A percentile compares a stretch with the other conserved stretches of the same genome.
phyloP scores from a whole-genome alignment of 2,329 filamentous ascomycete genomes.

The Aureobasidium mangrovei region DNA sequence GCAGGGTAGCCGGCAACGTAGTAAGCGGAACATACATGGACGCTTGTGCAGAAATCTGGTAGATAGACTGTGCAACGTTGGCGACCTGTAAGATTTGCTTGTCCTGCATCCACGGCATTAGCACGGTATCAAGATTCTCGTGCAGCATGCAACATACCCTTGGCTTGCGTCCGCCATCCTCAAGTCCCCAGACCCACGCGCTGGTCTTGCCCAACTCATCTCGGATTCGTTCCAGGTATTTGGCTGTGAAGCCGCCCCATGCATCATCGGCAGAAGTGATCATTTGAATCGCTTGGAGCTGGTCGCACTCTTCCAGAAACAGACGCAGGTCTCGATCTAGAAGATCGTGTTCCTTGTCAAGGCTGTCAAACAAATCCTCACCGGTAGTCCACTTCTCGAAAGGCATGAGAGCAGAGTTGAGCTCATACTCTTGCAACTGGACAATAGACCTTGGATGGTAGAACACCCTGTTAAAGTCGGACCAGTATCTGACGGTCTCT shows the following conservation, averaged over 20 bases:
- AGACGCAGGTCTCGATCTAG: conserved; percentile 82
- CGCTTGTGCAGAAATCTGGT: conserved; percentile 58
- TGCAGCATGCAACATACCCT: conserved; percentile 16
- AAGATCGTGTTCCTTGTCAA: conserved; percentile 63
- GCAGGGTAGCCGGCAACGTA: conserved; percentile 49
- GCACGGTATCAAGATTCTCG: conserved; percentile 9
- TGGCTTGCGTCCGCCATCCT: conserved; percentile 42
- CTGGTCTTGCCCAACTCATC: conserved; percentile 87
- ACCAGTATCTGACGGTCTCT: conserved; percentile 84
- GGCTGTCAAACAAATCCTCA: conserved; percentile 56
- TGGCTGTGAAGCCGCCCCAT: conserved; percentile 39
- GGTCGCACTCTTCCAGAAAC: conserved; percentile 88
- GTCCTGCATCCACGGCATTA: conserved; percentile 37
- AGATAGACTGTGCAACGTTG: conserved; percentile 66
- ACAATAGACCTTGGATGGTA: conserved; percentile 83
- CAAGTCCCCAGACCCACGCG: conserved; percentile 79
- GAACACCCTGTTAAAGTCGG: conserved; percentile 86
- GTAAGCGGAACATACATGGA: conserved; percentile 71
- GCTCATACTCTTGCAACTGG: conserved; percentile 78
- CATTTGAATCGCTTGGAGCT: conserved; percentile 75
- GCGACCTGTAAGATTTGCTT: conserved; percentile 56
- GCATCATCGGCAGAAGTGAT: conserved; percentile 46
- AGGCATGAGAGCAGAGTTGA: conserved; percentile 69
- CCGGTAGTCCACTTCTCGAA: conserved; percentile 71
- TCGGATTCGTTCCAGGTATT: conserved; percentile 54